Percentiles rank a stretch among this genome's conserved stretches.
Conservation (phyloP, 2,329 filamentous ascomycete species). For the Pseudofabraea citricarpa region DNA sequence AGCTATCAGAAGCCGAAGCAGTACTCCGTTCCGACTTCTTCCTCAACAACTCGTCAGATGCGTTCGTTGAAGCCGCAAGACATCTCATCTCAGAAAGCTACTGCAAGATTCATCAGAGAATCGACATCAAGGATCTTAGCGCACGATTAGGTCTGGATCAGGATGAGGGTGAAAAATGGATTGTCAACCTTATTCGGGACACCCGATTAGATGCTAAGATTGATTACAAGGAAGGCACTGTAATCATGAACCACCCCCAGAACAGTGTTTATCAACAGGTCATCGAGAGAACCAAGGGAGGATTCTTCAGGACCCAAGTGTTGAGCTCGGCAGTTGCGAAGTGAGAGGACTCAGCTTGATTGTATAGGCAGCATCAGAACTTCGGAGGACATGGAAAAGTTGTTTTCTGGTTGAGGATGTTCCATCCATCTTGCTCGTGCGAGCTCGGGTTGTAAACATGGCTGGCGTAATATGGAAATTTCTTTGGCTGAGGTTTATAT, state of each 20-base stretch:
- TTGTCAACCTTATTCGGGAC: constrained; percentile 97
- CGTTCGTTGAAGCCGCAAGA: constrained; percentile 88
- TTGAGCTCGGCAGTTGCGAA: constrained; percentile 50
- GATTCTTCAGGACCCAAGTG: constrained; percentile 97
- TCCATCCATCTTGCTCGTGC: not conserved
- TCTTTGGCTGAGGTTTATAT: not conserved
- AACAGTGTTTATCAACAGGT: constrained; percentile 99
- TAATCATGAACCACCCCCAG: constrained; percentile 98
- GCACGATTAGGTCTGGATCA: constrained; percentile 85
- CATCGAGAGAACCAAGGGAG: constrained; percentile 97
- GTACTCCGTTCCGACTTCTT: constrained; percentile 95
- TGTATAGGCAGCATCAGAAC: not conserved
- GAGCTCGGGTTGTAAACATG: not conserved
- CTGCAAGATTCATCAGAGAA: constrained; percentile 99
- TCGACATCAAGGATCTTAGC: constrained; percentile 96
- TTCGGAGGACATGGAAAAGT: not conserved
- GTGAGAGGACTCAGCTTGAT: constrained; percentile 12
- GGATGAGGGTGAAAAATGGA: constrained; percentile 99
- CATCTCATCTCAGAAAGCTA: constrained; percentile 98
- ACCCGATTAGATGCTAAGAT: constrained; percentile 98
- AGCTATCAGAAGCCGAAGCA: constrained; percentile 81
- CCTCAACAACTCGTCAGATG: constrained; percentile 76
- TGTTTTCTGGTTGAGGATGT: too few relatives aligned
- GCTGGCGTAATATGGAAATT: constrained; percentile 1
- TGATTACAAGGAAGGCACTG: constrained; percentile 97